Conservation (phyloP, 495 filamentous ascomycete species). For the Amphirosellinia nigrospora region DNA sequence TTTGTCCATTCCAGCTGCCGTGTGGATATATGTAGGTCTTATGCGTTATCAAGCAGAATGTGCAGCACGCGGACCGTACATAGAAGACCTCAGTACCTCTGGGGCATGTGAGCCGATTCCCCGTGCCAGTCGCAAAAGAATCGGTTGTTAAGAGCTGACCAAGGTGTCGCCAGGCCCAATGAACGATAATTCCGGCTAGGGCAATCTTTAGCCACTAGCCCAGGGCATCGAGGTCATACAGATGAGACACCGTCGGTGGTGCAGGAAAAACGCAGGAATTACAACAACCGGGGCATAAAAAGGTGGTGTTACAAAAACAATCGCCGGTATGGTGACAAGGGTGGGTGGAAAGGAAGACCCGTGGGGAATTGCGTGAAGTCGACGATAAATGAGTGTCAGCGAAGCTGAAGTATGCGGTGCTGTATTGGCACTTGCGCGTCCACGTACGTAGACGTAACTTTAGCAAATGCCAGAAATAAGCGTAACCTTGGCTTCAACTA, state of each 20-base stretch:
- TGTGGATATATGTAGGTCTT: neutral
- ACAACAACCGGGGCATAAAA: neutral
- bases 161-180: neutral
- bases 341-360: conserved; percentile 1
- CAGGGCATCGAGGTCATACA: conserved; percentile 13
- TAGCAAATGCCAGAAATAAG: neutral
- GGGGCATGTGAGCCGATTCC: neutral
- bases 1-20: conserved; percentile 30
- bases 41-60: neutral
- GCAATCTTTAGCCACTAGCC: neutral
- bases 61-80: neutral
- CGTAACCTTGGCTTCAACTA: conserved; percentile 8
- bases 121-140: neutral
- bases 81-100: neutral
- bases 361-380: neutral
- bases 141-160: neutral
- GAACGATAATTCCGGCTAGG: conserved; percentile 1
- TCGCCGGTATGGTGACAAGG: conserved; percentile 4
- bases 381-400: neutral
- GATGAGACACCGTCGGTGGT: conserved; percentile 7
- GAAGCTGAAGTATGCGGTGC: conserved; percentile 6
- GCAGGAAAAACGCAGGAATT: neutral
- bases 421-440: conserved; percentile 17
- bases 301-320: neutral
- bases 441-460: conserved; percentile 14